These are phyloP conservation scores for Auricularia cornea DNA, from an alignment of 768 basidiomycete genomes.

Conservation along the genomic window DNA sequence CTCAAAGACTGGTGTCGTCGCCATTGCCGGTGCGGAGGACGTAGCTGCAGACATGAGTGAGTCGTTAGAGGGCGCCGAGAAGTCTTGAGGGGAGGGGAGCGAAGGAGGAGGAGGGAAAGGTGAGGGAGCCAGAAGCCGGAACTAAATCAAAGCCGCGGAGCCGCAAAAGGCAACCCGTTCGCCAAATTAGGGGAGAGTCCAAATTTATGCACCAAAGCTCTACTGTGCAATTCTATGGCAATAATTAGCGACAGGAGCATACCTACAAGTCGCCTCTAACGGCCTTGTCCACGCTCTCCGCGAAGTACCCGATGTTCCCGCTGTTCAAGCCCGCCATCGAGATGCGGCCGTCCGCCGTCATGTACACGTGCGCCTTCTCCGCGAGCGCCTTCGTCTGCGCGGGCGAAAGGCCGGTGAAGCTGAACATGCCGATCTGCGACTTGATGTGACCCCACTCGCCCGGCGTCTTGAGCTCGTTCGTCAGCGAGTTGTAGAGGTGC, in stretches of 20 bases:
- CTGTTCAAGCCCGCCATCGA: slow-evolving; percentile 89
- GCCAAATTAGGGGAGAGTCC: background rate
- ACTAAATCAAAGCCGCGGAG: background rate
- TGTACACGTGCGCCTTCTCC: slow-evolving; percentile 84
- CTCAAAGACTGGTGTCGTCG: background rate
- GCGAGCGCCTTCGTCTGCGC: slow-evolving; percentile 76
- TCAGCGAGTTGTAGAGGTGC: slow-evolving; percentile 67
- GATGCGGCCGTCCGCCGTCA: slow-evolving; percentile 90
- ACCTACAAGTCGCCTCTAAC: slow-evolving; percentile 49
- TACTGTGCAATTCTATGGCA: too few species aligned
- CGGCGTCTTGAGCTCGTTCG: slow-evolving; percentile 76
- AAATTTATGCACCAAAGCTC: background rate
- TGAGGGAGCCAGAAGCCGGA: background rate
- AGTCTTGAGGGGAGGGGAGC: background rate
- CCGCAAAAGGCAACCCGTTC: background rate
- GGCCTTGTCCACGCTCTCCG: slow-evolving; percentile 73
- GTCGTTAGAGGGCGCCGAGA: background rate
- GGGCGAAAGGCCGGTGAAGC: slow-evolving; percentile 79
- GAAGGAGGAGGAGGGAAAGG: background rate
- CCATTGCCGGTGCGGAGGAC: background rate
- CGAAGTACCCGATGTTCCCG: slow-evolving; percentile 83
- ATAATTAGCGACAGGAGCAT: background rate
- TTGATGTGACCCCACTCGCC: slow-evolving; percentile 94
- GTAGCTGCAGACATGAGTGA: background rate
- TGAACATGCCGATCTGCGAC: slow-evolving; percentile 97